Conservation (phyloP, 148 eudicot genomes). For the Arctostaphylos glauca region DNA sequence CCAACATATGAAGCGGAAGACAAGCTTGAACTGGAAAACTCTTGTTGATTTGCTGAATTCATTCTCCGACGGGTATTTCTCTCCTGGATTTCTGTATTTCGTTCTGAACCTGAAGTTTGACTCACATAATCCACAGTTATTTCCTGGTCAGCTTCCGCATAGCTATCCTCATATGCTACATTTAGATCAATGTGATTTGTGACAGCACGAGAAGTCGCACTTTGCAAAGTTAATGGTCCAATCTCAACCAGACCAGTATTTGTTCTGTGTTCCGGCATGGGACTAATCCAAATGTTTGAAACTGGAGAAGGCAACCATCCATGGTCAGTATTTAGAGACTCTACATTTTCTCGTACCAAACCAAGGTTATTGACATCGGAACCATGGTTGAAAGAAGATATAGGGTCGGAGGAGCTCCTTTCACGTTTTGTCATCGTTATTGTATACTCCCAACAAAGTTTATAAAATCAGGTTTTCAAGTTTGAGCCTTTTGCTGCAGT, state of each 20-base stretch:
- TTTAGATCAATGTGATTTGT: background rate
- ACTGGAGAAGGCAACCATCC: background rate
- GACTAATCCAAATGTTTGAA: background rate
- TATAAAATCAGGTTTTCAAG: background rate
- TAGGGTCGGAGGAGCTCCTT: slow-evolving; percentile 37
- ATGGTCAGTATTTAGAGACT: background rate
- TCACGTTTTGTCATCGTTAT: slow-evolving; percentile 40
- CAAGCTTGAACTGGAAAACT: background rate
- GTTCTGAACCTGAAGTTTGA: background rate
- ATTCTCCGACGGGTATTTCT: background rate
- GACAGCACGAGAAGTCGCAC: slow-evolving; percentile 7
- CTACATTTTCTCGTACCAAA: background rate
- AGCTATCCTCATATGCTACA: background rate
- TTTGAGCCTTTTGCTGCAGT: background rate
- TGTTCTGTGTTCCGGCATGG: background rate
- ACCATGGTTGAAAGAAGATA: slow-evolving; percentile 38
- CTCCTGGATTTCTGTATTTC: background rate
- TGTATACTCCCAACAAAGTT: background rate
- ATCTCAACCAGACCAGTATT: background rate
- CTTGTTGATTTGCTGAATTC: background rate
- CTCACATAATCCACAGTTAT: background rate
- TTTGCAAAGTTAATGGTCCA: background rate
- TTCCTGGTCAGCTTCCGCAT: background rate
- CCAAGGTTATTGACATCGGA: slow-evolving; percentile 23
- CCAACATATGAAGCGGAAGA: background rate